Percentiles rank a stretch among this genome's conserved stretches.
phyloP scores from a whole-genome alignment of 495 filamentous ascomycete species.

The Lasiosphaeriaceae sp. region DNA sequence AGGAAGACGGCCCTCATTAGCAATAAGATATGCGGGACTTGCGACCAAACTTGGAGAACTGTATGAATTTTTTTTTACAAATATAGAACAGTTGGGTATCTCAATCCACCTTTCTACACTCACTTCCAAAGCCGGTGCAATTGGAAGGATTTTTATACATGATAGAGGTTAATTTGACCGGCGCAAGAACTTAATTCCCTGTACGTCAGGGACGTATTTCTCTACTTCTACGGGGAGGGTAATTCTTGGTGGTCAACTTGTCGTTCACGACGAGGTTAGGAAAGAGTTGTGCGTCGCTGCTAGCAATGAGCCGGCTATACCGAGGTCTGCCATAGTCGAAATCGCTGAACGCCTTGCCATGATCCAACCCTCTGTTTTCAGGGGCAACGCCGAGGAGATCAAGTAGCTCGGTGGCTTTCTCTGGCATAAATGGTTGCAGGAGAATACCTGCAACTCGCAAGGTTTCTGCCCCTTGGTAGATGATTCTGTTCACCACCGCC shows the following conservation, averaged over 20 bases:
- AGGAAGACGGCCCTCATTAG: no score
- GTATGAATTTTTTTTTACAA: no score
- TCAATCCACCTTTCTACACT: no score
- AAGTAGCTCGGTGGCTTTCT: slow-evolving; percentile 68
- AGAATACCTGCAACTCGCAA: slow-evolving; percentile 78
- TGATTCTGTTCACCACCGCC: slow-evolving; percentile 30
- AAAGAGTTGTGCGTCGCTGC: slow-evolving; percentile 26
- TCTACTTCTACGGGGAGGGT: no score
- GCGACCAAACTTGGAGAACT: no score
- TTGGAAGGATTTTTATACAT: no score
- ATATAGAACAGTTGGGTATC: slow-evolving; percentile 6
- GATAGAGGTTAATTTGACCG: no score
- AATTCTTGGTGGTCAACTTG: no score
- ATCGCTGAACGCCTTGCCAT: slow-evolving; percentile 59
- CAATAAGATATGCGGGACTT: no score
- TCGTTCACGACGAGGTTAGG: slow-evolving; percentile 30
- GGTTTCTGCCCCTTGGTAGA: slow-evolving; percentile 74
- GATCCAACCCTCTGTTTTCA: slow-evolving; percentile 52
- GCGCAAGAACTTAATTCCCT: neutral
- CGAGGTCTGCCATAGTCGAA: slow-evolving; percentile 59
- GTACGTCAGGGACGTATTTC: no score
- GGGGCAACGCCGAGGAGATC: slow-evolving; percentile 71
- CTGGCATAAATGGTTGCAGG: slow-evolving; percentile 86
- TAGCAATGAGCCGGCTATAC: slow-evolving; percentile 24
- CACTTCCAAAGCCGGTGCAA: no score